Evolutionary conservation across 768 basidiomycete genomes (phyloP), one percentile per base, ranked within the genome.

Genomic region (Termitomyces sp.): DNA sequence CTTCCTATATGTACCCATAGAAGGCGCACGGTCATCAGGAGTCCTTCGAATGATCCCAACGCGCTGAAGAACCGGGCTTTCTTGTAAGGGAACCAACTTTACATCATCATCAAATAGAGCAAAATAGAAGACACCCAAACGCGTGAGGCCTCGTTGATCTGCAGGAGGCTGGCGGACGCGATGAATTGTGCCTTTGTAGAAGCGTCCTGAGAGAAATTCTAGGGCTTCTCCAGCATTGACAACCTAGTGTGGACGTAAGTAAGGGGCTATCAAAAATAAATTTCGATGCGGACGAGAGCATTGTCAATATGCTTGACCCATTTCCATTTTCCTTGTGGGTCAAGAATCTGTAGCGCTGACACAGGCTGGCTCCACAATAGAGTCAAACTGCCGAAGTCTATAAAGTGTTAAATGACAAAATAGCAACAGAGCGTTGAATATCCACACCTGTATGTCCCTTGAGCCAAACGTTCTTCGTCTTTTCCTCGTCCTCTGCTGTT

Each of bases 111-210:
- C 72, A 5, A 77, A 66, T 63, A 79, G 69, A n/a, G 68, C 68
- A 62, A 84, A 83, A 65, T 81, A 81, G 67, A 81, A 81, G 5
- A 75, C 72, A 9, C 82, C 81, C 1, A 83, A 71, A n/a, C 83
- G 79, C 10, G 76, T 68, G 49, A 71, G 70, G 32, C 69, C 71
- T 11, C 71, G 75, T 63, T 84, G 83, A 64, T 82, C 80, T 0
- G 60, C 53, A 2, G 83, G 83, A 2, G 82, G 83, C 62, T 82
- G 81, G 46, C 78, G 71, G 29, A 84, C 83, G 49, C 81, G 52
- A 59, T 83, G 81, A 54, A 81, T 80, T 0, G 81, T 82, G 15
- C 76, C 78, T n/a, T 74, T 76, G 67, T 81, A 81, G 63, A 70
- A 80, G 7, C 81, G 78, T 1, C 81, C 81, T 7, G 77, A 79